These are phyloP conservation scores for Penicillium thymicola DNA, from an alignment of 2,329 filamentous ascomycete species.

Conservation along the genomic window DNA sequence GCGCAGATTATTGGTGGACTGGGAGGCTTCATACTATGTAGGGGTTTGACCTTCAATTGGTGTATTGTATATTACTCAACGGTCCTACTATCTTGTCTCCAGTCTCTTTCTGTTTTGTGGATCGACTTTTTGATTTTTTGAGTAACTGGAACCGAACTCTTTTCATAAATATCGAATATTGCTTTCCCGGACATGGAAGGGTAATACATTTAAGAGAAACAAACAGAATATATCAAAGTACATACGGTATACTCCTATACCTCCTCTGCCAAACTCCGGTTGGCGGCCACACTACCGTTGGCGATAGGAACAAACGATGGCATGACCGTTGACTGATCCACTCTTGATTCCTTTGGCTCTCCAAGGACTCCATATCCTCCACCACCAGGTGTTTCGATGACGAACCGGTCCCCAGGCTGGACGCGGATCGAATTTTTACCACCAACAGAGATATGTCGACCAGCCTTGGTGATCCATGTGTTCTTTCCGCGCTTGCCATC, in stretches of 20 bases:
- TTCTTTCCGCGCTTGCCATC: slow-evolving; percentile 74
- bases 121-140: too few relatives aligned
- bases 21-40: too few relatives aligned
- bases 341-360: not conserved
- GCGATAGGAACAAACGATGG: slow-evolving; percentile 3
- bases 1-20: too few relatives aligned
- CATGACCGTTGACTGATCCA: not conserved
- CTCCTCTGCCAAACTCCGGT: slow-evolving; percentile 5
- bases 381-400: slow-evolving; percentile 18
- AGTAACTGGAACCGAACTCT: too few relatives aligned
- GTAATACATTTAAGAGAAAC: too few relatives aligned
- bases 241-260: not conserved
- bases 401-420: slow-evolving; percentile 18
- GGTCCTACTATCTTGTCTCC: too few relatives aligned
- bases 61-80: too few relatives aligned
- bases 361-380: slow-evolving; percentile 10
- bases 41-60: too few relatives aligned
- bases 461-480: slow-evolving; percentile 61
- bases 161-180: not conserved
- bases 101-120: too few relatives aligned
- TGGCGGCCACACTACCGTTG: slow-evolving; percentile 1
- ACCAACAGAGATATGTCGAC: slow-evolving; percentile 8
- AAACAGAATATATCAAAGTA: not conserved
- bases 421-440: slow-evolving; percentile 20
- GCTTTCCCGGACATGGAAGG: too few relatives aligned